Evolutionary conservation across 1,284 basidiomycete genomes (phyloP), one percentile per base, ranked within the genome.

Genomic region (Ganoderma meredithae): DNA sequence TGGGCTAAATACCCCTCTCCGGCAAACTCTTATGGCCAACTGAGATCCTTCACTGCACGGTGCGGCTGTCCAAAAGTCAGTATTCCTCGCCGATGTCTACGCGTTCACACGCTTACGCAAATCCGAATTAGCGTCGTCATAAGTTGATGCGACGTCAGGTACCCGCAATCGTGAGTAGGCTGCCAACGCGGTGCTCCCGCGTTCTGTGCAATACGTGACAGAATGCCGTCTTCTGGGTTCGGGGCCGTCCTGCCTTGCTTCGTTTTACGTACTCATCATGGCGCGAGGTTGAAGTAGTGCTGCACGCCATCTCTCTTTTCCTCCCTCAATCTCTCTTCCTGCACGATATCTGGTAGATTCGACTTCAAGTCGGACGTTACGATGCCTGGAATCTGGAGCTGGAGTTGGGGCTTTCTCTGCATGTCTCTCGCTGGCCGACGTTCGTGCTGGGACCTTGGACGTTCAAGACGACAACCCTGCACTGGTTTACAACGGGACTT

Each of bases 401-500:
- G 10, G 6, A 2, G 36, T 36, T 31, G 27, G n/a, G 0, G 47
- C 1, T 13, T 0, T 49, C 47, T 49, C 22, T 25, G 9, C 13
- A 25, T 25, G 1, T 49, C n/a, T 49, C 47, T 49, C 25, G 22
- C 22, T 25, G 22, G 22, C 9, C 10, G 0, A 25, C 3, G 47
- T 22, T 5, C 47, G 47, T 19, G 47, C 22, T 9, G 47, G 47
- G 8, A 12, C 13, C 1, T 19, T 49, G 47, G 22, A 49, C 3
- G 12, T 49, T 19, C 47, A 49, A 13, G 47, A 49, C 22, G 3
- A 25, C 47, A 13, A 25, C 10, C 47, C 47, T 1, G 47, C 10
- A 0, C 9, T 72, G 71, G 65, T 60, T 64, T 72, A 72, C 55
- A 62, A 64, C 8, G 71, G 71, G 4, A 12, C 53, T 1, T 72